A percentile compares a stretch with the other conserved stretches of the same genome.
Conservation (phyloP, 768 basidiomycete species). For the Lentinula sp. region DNA sequence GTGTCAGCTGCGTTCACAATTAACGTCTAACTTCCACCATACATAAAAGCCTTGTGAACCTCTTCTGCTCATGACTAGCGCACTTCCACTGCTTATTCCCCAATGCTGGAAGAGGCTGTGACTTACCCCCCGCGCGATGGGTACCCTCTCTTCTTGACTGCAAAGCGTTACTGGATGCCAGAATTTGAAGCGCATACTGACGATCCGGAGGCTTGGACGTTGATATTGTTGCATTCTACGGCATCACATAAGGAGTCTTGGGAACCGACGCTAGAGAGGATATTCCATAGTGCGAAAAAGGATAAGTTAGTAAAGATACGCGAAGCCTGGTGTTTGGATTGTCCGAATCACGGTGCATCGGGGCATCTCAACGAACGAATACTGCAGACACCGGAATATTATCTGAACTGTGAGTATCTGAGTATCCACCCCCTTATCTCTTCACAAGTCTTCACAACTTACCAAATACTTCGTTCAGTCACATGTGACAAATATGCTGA, state of each 20-base stretch:
- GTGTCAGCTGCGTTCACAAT: background rate
- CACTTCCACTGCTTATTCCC: background rate
- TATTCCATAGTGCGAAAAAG: slow-evolving; percentile 31
- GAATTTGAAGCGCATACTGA: slow-evolving; percentile 27
- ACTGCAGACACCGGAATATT: slow-evolving; percentile 37
- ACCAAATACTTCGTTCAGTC: slow-evolving; percentile 29
- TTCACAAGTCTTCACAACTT: background rate
- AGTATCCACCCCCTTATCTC: background rate
- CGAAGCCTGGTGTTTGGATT: slow-evolving; percentile 66
- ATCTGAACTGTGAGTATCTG: slow-evolving; percentile 35
- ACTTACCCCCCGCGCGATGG: slow-evolving; percentile 30
- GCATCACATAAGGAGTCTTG: slow-evolving; percentile 75
- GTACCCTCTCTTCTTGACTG: slow-evolving; percentile 47
- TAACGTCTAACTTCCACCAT: background rate
- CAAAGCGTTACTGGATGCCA: slow-evolving; percentile 51
- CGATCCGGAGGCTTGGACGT: slow-evolving; percentile 42
- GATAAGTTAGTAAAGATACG: slow-evolving; percentile 28
- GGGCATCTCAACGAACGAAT: slow-evolving; percentile 45
- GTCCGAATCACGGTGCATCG: slow-evolving; percentile 68
- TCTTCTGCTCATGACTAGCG: slow-evolving; percentile 11
- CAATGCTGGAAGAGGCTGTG: slow-evolving; percentile 12
- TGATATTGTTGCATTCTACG: slow-evolving; percentile 62
- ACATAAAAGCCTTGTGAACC: background rate
- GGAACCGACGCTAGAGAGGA: slow-evolving; percentile 50
- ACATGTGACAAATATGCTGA: slow-evolving; percentile 60